A percentile compares a stretch with the other conserved stretches of the same genome.
Evolutionary conservation across 805 yeast genomes (phyloP).

Genomic region (Suhomyces vadensis): DNA sequence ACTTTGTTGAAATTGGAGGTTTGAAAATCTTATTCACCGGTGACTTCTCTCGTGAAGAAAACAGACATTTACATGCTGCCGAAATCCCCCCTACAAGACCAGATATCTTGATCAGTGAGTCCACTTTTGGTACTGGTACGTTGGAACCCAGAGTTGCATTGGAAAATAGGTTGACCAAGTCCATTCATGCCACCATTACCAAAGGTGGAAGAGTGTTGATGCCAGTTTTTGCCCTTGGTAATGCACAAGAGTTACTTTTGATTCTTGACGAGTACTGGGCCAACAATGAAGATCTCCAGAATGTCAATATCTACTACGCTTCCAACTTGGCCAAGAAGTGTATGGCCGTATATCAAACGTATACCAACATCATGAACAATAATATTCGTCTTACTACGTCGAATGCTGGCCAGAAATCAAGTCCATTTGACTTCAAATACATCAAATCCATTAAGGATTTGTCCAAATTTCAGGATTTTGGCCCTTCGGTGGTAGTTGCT

Average conservation of each 20-base stretch:
- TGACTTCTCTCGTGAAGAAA: slow-evolving; percentile 94
- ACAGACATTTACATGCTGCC: slow-evolving; percentile 91
- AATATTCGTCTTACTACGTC: slow-evolving; percentile 65
- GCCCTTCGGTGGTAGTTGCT: slow-evolving; percentile 95
- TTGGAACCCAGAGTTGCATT: slow-evolving; percentile 88
- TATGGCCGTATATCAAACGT: slow-evolving; percentile 96
- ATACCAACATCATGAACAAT: slow-evolving; percentile 97
- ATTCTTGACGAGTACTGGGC: slow-evolving; percentile 96
- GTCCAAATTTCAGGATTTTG: slow-evolving; percentile 87
- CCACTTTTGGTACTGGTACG: slow-evolving; percentile 97
- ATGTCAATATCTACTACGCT: slow-evolving; percentile 84
- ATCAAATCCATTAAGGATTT: slow-evolving; percentile 76
- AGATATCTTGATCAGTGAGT: slow-evolving; percentile 88
- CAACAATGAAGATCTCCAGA: slow-evolving; percentile 75
- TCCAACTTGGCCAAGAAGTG: slow-evolving; percentile 92
- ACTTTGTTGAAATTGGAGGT: slow-evolving; percentile 91
- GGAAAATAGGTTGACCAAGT: slow-evolving; percentile 75
- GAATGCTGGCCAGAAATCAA: slow-evolving; percentile 39
- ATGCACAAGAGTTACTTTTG: slow-evolving; percentile 90
- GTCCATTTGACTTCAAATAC: slow-evolving; percentile 88
- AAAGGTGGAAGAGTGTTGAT: slow-evolving; percentile 90
- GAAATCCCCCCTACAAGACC: slow-evolving; percentile 89
- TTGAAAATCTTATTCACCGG: slow-evolving; percentile 89
- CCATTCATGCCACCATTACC: slow-evolving; percentile 78
- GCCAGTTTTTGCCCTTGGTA: slow-evolving; percentile 95